These are phyloP conservation scores for Hyphodiscus sp. DNA, from an alignment of 2,329 filamentous ascomycete genomes.

Conservation along the genomic window DNA sequence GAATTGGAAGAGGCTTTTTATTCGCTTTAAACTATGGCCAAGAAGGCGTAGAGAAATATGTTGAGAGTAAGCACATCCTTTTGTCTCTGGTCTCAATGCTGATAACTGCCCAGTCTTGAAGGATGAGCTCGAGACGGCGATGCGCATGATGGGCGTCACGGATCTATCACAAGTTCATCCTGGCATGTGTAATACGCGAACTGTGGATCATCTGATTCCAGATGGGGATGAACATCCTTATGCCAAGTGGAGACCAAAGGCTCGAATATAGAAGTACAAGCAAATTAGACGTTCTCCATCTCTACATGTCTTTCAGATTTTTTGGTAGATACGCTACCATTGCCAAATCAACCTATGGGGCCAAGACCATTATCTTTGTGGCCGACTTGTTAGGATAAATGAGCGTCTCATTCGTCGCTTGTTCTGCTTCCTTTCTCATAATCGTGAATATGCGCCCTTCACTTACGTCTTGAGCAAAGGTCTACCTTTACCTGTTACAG, in stretches of 20 bases:
- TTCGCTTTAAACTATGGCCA: slow-evolving; percentile 56
- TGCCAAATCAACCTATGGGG: too few species aligned
- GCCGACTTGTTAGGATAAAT: too few species aligned
- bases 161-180: slow-evolving; percentile 54
- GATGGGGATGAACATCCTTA: slow-evolving; percentile 39
- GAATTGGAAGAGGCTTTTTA: slow-evolving; percentile 54
- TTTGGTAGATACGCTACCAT: too few species aligned
- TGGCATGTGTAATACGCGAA: slow-evolving; percentile 51
- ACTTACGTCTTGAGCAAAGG: too few species aligned
- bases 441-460: too few species aligned
- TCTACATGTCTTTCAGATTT: too few species aligned
- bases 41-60: slow-evolving; percentile 47
- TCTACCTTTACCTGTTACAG: too few species aligned
- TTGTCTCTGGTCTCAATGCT: neutral
- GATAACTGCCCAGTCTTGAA: slow-evolving; percentile 35
- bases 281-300: too few species aligned
- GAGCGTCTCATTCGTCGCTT: too few species aligned
- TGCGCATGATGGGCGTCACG: slow-evolving; percentile 59
- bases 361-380: too few species aligned
- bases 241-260: slow-evolving; percentile 31
- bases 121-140: slow-evolving; percentile 60
- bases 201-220: slow-evolving; percentile 41
- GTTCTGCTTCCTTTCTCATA: too few species aligned
- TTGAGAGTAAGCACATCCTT: slow-evolving; percentile 41
- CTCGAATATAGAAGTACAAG: slow-evolving; percentile 21